Conservation (phyloP, 2,329 filamentous ascomycete genomes). For the Stagonosporopsis vannaccii region DNA sequence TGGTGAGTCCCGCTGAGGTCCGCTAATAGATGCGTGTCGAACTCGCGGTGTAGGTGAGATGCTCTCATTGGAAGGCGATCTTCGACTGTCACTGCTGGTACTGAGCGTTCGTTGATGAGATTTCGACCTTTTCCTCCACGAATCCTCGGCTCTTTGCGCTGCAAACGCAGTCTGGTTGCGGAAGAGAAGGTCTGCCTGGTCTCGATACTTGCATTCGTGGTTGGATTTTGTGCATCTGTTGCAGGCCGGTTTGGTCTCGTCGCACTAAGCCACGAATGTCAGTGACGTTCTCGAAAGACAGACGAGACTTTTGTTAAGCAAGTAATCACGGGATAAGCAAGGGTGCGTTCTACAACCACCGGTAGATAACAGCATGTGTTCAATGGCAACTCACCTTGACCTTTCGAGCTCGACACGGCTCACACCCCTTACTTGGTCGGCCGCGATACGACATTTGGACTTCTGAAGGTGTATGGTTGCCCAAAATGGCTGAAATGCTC, state of each 20-base stretch:
- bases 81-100: constrained; percentile 19
- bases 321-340: background rate
- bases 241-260: constrained; percentile 42
- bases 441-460: constrained; percentile 45
- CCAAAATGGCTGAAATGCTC: background rate
- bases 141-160: constrained; percentile 44
- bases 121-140: constrained; percentile 45
- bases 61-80: constrained; percentile 23
- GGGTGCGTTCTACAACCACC: background rate
- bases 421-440: constrained; percentile 47
- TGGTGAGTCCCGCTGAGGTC: background rate
- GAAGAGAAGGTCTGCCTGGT: constrained; percentile 43
- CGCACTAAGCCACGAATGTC: constrained; percentile 32
- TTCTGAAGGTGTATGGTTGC: background rate
- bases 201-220: constrained; percentile 43
- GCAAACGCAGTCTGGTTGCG: constrained; percentile 45
- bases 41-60: constrained; percentile 17
- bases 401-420: constrained; percentile 44
- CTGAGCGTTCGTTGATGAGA: constrained; percentile 29
- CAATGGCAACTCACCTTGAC: constrained; percentile 36
- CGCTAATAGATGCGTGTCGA: constrained; percentile 15
- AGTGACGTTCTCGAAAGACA: background rate
- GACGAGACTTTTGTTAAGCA: background rate
- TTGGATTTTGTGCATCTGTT: constrained; percentile 38
- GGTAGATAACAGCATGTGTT: background rate